These are phyloP conservation scores for Diaporthe eres DNA, from an alignment of 2,329 filamentous ascomycete genomes.

Conservation along the genomic window DNA sequence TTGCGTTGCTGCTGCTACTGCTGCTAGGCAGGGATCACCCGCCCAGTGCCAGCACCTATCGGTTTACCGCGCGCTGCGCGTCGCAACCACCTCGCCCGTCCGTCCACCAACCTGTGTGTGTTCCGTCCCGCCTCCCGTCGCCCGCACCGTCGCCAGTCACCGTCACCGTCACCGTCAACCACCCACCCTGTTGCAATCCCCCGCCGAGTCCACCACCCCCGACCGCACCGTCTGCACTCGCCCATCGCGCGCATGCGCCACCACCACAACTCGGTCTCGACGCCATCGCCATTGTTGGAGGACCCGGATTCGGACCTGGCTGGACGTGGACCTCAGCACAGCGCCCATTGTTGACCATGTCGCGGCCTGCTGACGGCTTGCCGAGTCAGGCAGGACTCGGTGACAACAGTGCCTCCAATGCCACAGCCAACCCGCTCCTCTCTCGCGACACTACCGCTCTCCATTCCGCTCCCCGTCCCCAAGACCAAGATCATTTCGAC, in stretches of 20 bases:
- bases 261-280: conserved; percentile 14
- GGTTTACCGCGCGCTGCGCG: conserved; percentile 37
- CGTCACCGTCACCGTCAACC: conserved; percentile 7
- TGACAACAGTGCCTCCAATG: conserved; percentile 18
- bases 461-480: background rate
- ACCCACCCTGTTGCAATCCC: background rate
- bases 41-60: conserved; percentile 14
- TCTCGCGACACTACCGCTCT: conserved; percentile 13
- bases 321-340: background rate
- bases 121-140: conserved; percentile 6
- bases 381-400: conserved; percentile 36
- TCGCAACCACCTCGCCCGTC: conserved; percentile 36
- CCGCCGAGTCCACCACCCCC: conserved; percentile 16
- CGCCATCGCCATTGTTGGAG: conserved; percentile 28
- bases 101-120: conserved; percentile 16
- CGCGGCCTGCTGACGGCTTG: conserved; percentile 39
- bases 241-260: conserved; percentile 21
- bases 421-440: conserved; percentile 4
- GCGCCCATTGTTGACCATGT: conserved; percentile 38
- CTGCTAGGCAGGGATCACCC: conserved; percentile 26
- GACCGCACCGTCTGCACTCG: background rate
- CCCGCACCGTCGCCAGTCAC: conserved; percentile 16
- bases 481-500: background rate
- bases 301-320: conserved; percentile 5
- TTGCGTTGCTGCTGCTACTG: background rate